Evolutionary conservation across 139 green algal species (phyloP).

Genomic region (Chlorella sorokiniana): DNA sequence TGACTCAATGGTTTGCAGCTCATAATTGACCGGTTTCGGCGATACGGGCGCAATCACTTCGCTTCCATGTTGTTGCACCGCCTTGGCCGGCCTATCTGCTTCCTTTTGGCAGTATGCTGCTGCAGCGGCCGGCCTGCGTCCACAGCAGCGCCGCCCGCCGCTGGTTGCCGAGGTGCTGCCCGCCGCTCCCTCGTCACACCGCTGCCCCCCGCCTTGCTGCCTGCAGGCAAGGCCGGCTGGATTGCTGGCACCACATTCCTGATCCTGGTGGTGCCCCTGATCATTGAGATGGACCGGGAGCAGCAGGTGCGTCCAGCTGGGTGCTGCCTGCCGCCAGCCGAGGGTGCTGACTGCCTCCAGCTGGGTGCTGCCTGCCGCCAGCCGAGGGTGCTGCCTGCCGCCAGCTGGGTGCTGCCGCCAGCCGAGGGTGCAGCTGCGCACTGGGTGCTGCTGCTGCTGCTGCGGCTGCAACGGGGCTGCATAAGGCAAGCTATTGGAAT

Average conservation of each 20-base stretch:
- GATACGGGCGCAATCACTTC: too few relatives aligned
- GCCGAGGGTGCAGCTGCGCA: background rate
- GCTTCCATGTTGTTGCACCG: too few relatives aligned
- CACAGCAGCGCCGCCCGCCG: background rate
- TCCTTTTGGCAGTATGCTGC: too few relatives aligned
- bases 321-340: background rate
- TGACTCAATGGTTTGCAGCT: too few relatives aligned
- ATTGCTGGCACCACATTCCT: slow-evolving; percentile 87
- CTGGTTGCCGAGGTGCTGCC: too few relatives aligned
- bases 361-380: background rate
- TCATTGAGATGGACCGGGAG: slow-evolving; percentile 98
- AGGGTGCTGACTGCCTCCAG: slow-evolving; percentile 32
- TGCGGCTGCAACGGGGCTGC: too few relatives aligned
- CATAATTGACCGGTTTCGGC: too few relatives aligned
- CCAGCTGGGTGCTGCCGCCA: slow-evolving; percentile 10
- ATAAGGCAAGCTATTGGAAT: too few relatives aligned
- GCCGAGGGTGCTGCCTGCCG: slow-evolving; percentile 27
- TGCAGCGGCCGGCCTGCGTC: background rate
- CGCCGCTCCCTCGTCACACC: background rate
- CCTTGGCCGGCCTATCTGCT: too few relatives aligned
- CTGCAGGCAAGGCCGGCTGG: slow-evolving; percentile 92
- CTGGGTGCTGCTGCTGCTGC: background rate
- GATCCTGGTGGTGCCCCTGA: slow-evolving; percentile 90
- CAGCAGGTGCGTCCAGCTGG: slow-evolving; percentile 67
- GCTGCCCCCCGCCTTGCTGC: slow-evolving; percentile 11